phyloP scores from a whole-genome alignment of 2,329 filamentous ascomycete species.

The Epichloe aotearoae region DNA sequence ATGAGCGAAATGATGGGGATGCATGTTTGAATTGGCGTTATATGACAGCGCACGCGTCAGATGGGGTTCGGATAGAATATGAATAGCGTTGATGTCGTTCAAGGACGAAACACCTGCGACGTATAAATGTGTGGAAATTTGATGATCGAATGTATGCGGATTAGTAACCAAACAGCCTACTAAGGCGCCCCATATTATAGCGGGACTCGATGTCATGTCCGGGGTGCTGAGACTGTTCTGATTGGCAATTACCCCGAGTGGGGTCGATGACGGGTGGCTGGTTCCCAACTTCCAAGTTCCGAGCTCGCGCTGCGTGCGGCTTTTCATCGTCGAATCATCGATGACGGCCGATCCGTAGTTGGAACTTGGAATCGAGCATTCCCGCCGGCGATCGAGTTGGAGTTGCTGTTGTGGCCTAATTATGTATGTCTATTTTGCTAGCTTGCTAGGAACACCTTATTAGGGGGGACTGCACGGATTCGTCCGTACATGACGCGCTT shows the following conservation, averaged over 20 bases:
- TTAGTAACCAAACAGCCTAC: too few species aligned
- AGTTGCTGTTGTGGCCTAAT: too few species aligned
- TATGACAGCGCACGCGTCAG: not conserved
- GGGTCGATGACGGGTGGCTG: not conserved
- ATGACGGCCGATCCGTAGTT: not conserved
- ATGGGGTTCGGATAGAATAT: not conserved
- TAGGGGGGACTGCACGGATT: not conserved
- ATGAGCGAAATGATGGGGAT: not conserved
- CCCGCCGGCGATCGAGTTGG: too few species aligned
- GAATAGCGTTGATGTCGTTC: not conserved
- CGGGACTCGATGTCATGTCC: too few species aligned
- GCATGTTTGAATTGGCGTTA: not conserved
- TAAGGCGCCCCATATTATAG: too few species aligned
- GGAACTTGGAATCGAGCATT: too few species aligned
- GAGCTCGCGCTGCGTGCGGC: not conserved
- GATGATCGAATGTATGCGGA: too few species aligned
- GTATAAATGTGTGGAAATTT: too few species aligned
- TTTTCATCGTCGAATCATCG: not conserved
- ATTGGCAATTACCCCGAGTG: not conserved
- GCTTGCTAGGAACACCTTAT: too few species aligned
- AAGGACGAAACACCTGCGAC: not conserved
- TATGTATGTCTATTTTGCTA: too few species aligned
- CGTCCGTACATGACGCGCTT: not conserved
- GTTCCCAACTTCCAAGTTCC: not conserved
- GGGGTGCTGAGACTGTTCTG: not conserved